phyloP scores from a whole-genome alignment of 129 eudicot genomes.

The Chrysanthemum lavandulifolium region DNA sequence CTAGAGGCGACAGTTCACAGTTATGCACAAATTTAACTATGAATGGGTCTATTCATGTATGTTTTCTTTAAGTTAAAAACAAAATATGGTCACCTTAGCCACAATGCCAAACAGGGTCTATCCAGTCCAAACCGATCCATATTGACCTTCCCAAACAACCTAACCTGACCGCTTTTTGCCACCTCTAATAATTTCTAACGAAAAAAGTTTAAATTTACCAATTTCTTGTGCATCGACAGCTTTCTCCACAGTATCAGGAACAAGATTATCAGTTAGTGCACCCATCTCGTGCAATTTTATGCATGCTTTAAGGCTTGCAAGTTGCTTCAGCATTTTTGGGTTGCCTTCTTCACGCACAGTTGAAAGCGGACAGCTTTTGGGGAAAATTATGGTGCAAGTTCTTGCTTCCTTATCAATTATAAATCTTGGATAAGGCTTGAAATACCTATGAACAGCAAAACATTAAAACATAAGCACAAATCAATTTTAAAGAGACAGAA shows the following conservation, averaged over 20 bases:
- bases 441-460: slow-evolving; percentile 48
- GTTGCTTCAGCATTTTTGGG: slow-evolving; percentile 54
- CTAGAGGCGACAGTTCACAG: neutral
- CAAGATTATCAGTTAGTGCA: slow-evolving; percentile 76
- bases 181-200: neutral
- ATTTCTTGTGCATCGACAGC: slow-evolving; percentile 39
- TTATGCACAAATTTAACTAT: neutral
- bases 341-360: slow-evolving; percentile 41
- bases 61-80: neutral
- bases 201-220: slow-evolving; percentile 39
- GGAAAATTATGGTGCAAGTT: slow-evolving; percentile 58
- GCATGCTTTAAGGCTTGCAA: slow-evolving; percentile 89
- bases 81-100: too few species aligned
- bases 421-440: slow-evolving; percentile 76
- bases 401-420: slow-evolving; percentile 38
- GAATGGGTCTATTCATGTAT: neutral
- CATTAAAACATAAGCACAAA: neutral
- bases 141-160: too few species aligned
- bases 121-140: too few species aligned
- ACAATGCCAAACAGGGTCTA: too few species aligned
- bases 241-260: slow-evolving; percentile 71
- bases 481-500: neutral
- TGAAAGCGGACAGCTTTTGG: slow-evolving; percentile 67
- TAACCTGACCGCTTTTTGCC: too few species aligned
- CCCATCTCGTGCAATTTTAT: slow-evolving; percentile 62